These are phyloP conservation scores for Rhizopogon vesiculosus DNA, from an alignment of 768 basidiomycete genomes.

Conservation along the genomic window DNA sequence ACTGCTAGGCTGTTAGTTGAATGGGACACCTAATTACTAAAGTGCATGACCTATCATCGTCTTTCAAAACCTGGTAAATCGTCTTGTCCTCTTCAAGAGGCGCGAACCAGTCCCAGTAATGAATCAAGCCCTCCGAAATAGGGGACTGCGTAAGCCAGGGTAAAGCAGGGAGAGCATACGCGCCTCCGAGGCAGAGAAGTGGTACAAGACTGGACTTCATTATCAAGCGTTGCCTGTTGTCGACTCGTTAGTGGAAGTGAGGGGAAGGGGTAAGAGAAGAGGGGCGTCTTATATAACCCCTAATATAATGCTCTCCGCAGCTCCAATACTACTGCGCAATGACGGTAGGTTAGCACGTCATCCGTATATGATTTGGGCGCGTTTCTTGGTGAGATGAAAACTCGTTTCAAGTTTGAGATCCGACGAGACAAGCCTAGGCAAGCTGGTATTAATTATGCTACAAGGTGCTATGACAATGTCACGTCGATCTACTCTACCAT, in stretches of 20 bases:
- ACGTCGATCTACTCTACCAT: constrained; percentile 57
- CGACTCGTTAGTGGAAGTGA: background rate
- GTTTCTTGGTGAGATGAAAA: too few relatives aligned
- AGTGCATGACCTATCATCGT: constrained; percentile 6
- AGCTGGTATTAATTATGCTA: constrained; percentile 19
- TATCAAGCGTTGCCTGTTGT: background rate
- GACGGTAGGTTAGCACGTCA: background rate
- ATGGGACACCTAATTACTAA: background rate
- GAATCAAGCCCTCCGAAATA: constrained; percentile 5
- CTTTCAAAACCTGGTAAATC: constrained; percentile 23
- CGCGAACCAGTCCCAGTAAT: constrained; percentile 1
- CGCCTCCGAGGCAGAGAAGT: constrained; percentile 9
- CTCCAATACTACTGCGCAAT: background rate
- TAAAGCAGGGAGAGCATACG: constrained; percentile 14
- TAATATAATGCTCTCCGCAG: constrained; percentile 9
- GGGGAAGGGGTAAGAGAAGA: background rate
- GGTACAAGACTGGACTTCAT: constrained; percentile 14
- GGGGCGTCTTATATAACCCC: constrained; percentile 1
- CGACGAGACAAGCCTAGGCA: background rate
- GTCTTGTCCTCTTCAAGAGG: constrained; percentile 13
- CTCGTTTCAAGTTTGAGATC: background rate
- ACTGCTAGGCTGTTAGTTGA: constrained; percentile 13
- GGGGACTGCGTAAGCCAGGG: constrained; percentile 21
- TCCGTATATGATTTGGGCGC: background rate
- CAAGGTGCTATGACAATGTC: constrained; percentile 5